Percentiles rank a stretch among this genome's conserved stretches.
Evolutionary conservation across 495 filamentous ascomycete species (phyloP).

Genomic region (Aspergillus diversus): DNA sequence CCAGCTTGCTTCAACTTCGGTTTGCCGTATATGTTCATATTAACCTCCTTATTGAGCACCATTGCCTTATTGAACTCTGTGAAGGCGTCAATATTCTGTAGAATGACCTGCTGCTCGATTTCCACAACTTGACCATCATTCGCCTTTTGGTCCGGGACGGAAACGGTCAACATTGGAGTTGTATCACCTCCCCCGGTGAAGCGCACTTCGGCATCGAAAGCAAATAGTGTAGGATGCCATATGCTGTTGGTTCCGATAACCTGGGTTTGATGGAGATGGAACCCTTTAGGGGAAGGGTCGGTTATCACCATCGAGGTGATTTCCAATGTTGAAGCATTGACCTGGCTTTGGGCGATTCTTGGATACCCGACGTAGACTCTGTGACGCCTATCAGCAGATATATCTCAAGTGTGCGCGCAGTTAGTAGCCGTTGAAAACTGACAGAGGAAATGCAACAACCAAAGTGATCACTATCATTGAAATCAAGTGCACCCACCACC

Average conservation of each 20-base stretch:
- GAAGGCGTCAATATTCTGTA: neutral
- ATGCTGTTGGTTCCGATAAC: neutral
- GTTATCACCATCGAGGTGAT: neutral
- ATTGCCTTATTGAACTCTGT: neutral
- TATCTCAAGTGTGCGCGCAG: neutral
- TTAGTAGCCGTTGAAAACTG: neutral
- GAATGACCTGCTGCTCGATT: neutral
- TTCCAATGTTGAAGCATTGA: neutral
- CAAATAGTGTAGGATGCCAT: neutral
- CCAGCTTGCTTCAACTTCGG: neutral
- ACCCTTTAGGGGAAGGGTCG: neutral
- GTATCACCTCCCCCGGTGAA: neutral
- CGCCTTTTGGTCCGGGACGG: neutral
- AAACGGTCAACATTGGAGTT: neutral
- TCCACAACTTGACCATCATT: neutral
- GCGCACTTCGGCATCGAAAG: neutral
- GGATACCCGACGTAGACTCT: conserved; percentile 2
- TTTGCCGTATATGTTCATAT: conserved; percentile 1
- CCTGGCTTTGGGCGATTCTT: conserved; percentile 1
- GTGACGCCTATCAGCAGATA: neutral
- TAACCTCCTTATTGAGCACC: conserved; percentile 1
- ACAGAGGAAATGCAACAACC: neutral
- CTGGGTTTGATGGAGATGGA: neutral
- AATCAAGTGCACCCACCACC: conserved; percentile 3
- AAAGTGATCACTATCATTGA: neutral